phyloP scores from a whole-genome alignment of 2,329 filamentous ascomycete genomes.

The Cryphonectria radicalis region DNA sequence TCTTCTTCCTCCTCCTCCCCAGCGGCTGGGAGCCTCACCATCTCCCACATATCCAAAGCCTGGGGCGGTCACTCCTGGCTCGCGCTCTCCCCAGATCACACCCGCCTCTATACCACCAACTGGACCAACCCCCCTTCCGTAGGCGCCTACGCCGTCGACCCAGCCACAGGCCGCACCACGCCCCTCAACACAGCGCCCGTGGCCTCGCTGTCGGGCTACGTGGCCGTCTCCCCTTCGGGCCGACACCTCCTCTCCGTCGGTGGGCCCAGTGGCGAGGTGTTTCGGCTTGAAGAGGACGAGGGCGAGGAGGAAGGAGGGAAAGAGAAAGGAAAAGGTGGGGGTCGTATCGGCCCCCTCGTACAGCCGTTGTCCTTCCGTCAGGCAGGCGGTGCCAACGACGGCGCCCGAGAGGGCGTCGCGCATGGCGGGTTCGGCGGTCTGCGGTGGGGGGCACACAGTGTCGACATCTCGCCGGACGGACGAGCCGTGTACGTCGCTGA shows the following conservation, averaged over 20 bases:
- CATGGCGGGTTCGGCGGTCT: conserved; percentile 31
- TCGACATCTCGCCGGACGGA: conserved; percentile 30
- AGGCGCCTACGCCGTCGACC: conserved; percentile 28
- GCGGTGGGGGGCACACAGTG: conserved; percentile 31
- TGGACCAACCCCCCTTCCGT: conserved; percentile 29
- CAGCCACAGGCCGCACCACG: conserved; percentile 12
- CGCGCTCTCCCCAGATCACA: conserved; percentile 28
- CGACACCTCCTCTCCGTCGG: conserved; percentile 26
- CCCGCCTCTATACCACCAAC: conserved; percentile 28
- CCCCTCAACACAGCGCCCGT: conserved; percentile 24
- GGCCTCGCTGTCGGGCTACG: conserved; percentile 27
- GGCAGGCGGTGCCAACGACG: conserved; percentile 27
- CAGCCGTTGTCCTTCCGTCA: conserved; percentile 30
- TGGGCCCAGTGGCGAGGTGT: conserved; percentile 28
- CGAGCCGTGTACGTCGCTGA: conserved; percentile 31
- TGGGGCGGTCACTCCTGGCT: conserved; percentile 31
- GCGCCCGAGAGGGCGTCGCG: conserved; percentile 26
- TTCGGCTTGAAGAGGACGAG: conserved; percentile 22
- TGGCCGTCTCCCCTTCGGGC: conserved; percentile 20
- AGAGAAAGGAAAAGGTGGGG: background rate
- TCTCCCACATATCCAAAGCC: conserved; percentile 23
- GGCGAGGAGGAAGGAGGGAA: too few species aligned
- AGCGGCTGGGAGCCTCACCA: conserved; percentile 13
- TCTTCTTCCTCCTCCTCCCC: background rate
- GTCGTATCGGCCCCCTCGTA: conserved; percentile 23